Percentiles rank a stretch among this genome's conserved stretches.
Conservation (phyloP, 352 stramenopile species). For the Ophiocytium majus region DNA sequence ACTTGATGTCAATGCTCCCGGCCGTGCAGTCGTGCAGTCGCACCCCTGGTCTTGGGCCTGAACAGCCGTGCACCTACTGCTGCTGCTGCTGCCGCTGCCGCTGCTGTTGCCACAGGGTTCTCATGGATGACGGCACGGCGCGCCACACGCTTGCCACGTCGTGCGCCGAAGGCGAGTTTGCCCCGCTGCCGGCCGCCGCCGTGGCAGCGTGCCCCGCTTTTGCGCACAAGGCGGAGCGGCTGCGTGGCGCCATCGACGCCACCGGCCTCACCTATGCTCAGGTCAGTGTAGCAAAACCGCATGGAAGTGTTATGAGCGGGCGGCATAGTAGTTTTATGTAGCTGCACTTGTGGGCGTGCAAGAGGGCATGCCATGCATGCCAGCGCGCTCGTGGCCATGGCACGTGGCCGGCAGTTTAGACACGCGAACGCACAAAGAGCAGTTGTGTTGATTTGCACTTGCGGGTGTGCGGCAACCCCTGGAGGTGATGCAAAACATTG, state of each 20-base stretch:
- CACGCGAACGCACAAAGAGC: no score
- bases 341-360: no score
- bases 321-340: no score
- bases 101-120: background rate
- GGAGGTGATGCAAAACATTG: background rate
- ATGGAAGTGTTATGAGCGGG: no score
- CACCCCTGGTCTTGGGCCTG: background rate
- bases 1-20: no score
- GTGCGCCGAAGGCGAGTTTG: background rate
- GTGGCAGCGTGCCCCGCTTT: background rate
- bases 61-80: background rate
- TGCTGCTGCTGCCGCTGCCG: background rate
- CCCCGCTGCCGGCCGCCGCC: background rate
- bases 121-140: background rate
- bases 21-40: no score
- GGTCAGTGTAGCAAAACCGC: background rate
- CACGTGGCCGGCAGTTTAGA: no score
- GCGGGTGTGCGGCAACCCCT: no score
- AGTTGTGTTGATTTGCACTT: no score
- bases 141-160: background rate
- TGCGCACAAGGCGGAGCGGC: background rate
- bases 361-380: background rate
- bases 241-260: background rate
- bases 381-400: background rate
- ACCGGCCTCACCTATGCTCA: background rate